Evolutionary conservation across 805 yeast species (phyloP).

Genomic region (Jamesozyma gamospora): DNA sequence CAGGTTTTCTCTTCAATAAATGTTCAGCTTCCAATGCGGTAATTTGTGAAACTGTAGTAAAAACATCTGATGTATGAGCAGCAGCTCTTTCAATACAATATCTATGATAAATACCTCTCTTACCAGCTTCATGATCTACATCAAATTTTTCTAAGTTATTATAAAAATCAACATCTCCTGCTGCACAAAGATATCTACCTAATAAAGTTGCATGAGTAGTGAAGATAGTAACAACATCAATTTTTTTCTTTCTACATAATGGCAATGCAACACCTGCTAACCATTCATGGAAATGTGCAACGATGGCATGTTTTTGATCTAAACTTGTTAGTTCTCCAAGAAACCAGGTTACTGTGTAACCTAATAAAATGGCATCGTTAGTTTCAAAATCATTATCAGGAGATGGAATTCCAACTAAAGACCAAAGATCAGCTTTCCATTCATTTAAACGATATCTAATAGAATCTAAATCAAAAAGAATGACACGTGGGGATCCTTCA

Average conservation of each 20-base stretch:
- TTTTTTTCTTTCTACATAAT: conserved; percentile 77
- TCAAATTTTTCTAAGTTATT: conserved; percentile 82
- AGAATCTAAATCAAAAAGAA: conserved; percentile 76
- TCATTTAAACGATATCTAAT: conserved; percentile 65
- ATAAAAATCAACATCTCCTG: conserved; percentile 92
- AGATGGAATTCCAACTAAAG: conserved; percentile 81
- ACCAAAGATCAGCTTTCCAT: conserved; percentile 94
- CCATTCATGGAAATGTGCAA: conserved; percentile 97
- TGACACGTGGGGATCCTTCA: conserved; percentile 93
- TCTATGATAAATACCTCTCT: conserved; percentile 92
- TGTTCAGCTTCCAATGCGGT: conserved; percentile 94
- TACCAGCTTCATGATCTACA: conserved; percentile 96
- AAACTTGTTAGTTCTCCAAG: conserved; percentile 80
- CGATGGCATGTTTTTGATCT: conserved; percentile 78
- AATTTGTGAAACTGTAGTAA: conserved; percentile 93
- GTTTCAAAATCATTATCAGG: conserved; percentile 84
- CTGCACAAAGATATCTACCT: conserved; percentile 94
- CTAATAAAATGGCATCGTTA: conserved; percentile 84
- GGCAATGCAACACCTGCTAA: conserved; percentile 95
- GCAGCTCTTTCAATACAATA: conserved; percentile 96
- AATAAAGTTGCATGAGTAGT: conserved; percentile 95
- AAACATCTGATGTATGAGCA: conserved; percentile 93
- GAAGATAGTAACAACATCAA: conserved; percentile 90
- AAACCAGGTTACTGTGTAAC: conserved; percentile 94
- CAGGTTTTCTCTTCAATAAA: conserved; percentile 88